phyloP scores from a whole-genome alignment of 2,329 filamentous ascomycete species.

The Cercospora zeae-maydis region DNA sequence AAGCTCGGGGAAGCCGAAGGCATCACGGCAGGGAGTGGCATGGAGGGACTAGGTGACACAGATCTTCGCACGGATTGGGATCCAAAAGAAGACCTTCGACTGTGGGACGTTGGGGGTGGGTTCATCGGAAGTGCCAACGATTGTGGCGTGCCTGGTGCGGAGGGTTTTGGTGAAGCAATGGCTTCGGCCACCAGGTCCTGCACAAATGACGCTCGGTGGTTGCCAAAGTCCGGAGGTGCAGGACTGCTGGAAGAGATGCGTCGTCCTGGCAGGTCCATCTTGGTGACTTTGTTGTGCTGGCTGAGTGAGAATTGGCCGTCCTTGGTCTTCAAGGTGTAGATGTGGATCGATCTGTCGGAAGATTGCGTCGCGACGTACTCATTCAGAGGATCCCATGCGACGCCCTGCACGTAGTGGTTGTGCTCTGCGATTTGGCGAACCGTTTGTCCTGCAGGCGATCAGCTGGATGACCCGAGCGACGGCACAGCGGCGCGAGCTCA shows the following conservation, averaged over 20 bases:
- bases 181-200: conserved; percentile 54
- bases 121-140: conserved; percentile 93
- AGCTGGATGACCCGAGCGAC: conserved; percentile 12
- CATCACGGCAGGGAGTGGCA: conserved; percentile 87
- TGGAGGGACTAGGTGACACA: conserved; percentile 74
- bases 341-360: conserved; percentile 94
- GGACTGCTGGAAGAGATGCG: conserved; percentile 89
- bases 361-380: conserved; percentile 98
- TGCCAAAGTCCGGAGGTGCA: conserved; percentile 73
- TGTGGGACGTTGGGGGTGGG: conserved; percentile 86
- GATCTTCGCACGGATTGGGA: conserved; percentile 69
- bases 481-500: conserved; percentile 41
- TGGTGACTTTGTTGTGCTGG: conserved; percentile 75
- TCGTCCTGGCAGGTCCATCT: conserved; percentile 88
- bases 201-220: conserved; percentile 57
- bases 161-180: conserved; percentile 79
- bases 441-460: conserved; percentile 51
- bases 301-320: conserved; percentile 88
- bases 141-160: conserved; percentile 88
- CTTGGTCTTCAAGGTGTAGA: conserved; percentile 93
- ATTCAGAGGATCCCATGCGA: conserved; percentile 96
- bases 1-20: conserved; percentile 87
- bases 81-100: conserved; percentile 87
- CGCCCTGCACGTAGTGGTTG: conserved; percentile 96
- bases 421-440: conserved; percentile 95